Conservation (phyloP, 345 rosid species). For the Heritiera fomes region DNA sequence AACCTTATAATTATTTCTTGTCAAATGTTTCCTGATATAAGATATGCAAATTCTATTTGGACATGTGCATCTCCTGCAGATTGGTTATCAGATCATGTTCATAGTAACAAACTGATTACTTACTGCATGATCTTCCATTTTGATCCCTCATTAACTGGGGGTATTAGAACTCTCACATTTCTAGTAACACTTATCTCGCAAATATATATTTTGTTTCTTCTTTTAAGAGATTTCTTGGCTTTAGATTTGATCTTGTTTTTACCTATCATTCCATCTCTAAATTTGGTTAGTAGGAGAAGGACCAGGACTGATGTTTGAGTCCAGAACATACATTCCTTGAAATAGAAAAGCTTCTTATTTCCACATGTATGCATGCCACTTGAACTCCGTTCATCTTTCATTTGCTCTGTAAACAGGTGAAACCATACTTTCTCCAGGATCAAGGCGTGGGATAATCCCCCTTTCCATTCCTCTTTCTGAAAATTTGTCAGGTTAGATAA, state of each 20-base stretch:
- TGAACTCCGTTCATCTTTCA: slow-evolving; percentile 17
- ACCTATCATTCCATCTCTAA: background rate
- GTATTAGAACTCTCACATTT: background rate
- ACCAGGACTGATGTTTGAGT: background rate
- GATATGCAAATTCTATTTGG: background rate
- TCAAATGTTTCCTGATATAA: background rate
- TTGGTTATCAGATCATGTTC: background rate
- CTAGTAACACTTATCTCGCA: background rate
- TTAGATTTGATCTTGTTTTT: background rate
- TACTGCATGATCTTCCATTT: background rate
- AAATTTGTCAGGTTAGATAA: slow-evolving; percentile 56
- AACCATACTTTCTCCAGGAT: slow-evolving; percentile 68
- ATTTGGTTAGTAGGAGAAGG: background rate
- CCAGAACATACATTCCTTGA: background rate
- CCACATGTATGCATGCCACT: background rate
- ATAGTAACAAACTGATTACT: background rate
- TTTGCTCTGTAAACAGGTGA: slow-evolving; percentile 51
- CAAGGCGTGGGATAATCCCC: slow-evolving; percentile 70
- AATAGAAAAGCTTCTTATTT: slow-evolving; percentile 6
- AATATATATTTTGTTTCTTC: background rate
- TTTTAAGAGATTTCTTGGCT: background rate
- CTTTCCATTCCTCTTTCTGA: slow-evolving; percentile 74
- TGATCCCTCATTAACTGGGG: background rate
- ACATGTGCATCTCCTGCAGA: slow-evolving; percentile 1
- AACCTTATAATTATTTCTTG: background rate